These are phyloP conservation scores for Russula sp. DNA, from an alignment of 768 basidiomycete species.

Conservation along the genomic window DNA sequence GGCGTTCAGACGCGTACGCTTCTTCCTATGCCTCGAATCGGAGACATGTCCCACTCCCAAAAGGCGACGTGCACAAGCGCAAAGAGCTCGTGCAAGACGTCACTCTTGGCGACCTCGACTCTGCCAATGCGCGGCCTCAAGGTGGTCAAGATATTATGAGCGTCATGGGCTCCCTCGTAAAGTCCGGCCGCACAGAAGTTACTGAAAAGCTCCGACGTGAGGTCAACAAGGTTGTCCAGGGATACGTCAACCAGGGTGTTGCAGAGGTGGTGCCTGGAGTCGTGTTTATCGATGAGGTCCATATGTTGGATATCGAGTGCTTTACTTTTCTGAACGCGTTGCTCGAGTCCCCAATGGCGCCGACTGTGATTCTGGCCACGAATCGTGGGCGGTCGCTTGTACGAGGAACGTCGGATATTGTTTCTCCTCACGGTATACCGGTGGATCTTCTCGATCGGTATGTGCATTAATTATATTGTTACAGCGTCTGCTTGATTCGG, in stretches of 20 bases:
- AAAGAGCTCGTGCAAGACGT: constrained; percentile 96
- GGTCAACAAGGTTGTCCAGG: constrained; percentile 96
- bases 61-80: constrained; percentile 93
- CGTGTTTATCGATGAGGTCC: constrained; percentile 99
- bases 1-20: constrained; percentile 95
- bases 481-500: no score
- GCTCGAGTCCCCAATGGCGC: constrained; percentile 94
- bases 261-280: constrained; percentile 98
- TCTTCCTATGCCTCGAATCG: constrained; percentile 94
- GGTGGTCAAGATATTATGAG: constrained; percentile 99
- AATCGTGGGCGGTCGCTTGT: constrained; percentile 92
- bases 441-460: constrained; percentile 92
- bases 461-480: constrained; percentile 26
- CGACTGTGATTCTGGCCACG: constrained; percentile 95
- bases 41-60: constrained; percentile 95
- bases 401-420: constrained; percentile 88
- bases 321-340: constrained; percentile 98
- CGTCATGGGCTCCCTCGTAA: constrained; percentile 89
- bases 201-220: constrained; percentile 94
- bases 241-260: constrained; percentile 96
- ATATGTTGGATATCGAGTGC: constrained; percentile 99
- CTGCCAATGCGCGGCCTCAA: constrained; percentile 93
- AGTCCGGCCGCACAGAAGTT: constrained; percentile 90
- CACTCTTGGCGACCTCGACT: constrained; percentile 91
- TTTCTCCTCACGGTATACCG: constrained; percentile 90